Evolutionary conservation across 2,329 filamentous ascomycete species (phyloP), one percentile per base, ranked within the genome.

Genomic region (Diplodia seriata): DNA sequence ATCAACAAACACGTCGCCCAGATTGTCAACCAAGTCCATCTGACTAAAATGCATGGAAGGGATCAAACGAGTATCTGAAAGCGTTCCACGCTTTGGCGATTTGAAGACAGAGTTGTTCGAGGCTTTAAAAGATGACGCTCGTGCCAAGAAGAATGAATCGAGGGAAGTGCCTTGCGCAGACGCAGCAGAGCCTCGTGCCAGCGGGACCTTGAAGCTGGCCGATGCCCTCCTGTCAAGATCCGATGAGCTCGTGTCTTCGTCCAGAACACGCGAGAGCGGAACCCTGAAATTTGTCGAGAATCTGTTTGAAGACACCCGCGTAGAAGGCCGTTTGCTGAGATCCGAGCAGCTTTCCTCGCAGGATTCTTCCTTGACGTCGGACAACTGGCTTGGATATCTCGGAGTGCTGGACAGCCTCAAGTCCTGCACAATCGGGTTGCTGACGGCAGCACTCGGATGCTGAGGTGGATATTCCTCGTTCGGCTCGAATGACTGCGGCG

Each of bases 41-140:
- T 76, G 76, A 68, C 82, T 84, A 74, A 84, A 84, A 69, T 83
- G 80, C 69, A 85, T 76, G 8, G 81, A 82, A 15, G 82, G 82
- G 36, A 85, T 75, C 15, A 79, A 76, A 66, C 78, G 76, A 50
- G 76, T 76, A 53, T 81, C 68, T 5, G 40, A 53, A 9, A 66
- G 53, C 15, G 53, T 63, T 18, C 38, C 51, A 4, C 36, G 33
- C 51, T 57, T 68, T 7, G 57, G 57, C 4, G 57, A 63, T n/a
- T 53, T 57, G 26, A 56, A 50, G 7, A 68, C 67, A 6, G 66
- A 43, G 33, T 53, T n/a, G 20, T 43, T 49, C 23, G 66, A 68
- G 9, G 56, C 56, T 26, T 38, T 54, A 3, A 57, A 18, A 29
- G 66, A 67, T n/a, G 55, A 53, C 5, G 66, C 56, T 18, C 56